A percentile compares a stretch with the other conserved stretches of the same genome.
Conservation (phyloP, 2,329 filamentous ascomycete species). For the Hymenoscyphus fraxineus region DNA sequence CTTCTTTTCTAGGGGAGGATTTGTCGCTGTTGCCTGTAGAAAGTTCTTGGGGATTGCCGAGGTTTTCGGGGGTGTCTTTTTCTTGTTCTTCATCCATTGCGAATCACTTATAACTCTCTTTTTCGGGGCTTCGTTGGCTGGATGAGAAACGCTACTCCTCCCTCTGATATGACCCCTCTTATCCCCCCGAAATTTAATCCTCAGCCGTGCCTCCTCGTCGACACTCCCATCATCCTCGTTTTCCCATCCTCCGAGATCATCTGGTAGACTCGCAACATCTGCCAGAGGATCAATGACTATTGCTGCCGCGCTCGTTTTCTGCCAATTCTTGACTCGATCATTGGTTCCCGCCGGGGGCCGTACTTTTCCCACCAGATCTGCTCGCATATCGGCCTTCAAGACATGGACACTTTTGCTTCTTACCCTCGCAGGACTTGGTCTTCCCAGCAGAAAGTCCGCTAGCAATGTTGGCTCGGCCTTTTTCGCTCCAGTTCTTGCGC, state of each 20-base stretch:
- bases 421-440: constrained; percentile 53
- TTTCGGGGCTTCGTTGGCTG: constrained; percentile 56
- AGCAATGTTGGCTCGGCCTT: constrained; percentile 47
- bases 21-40: constrained; percentile 48
- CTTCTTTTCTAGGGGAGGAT: constrained; percentile 55
- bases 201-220: constrained; percentile 56
- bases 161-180: constrained; percentile 10
- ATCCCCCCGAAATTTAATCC: constrained; percentile 37
- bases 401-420: constrained; percentile 56
- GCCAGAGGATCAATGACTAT: constrained; percentile 52
- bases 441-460: constrained; percentile 54
- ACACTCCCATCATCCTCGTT: constrained; percentile 55
- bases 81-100: constrained; percentile 68
- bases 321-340: constrained; percentile 80
- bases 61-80: constrained; percentile 45
- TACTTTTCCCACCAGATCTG: constrained; percentile 53
- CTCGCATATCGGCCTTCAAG: constrained; percentile 51
- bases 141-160: constrained; percentile 33
- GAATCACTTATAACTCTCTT: constrained; percentile 92
- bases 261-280: constrained; percentile 52
- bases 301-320: constrained; percentile 69
- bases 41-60: constrained; percentile 54
- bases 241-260: constrained; percentile 54
- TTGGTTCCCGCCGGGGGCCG: constrained; percentile 65
- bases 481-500: constrained; percentile 22